Percentiles rank a stretch among this genome's conserved stretches.
These are phyloP conservation scores for Hysterium pulicare DNA, from an alignment of 2,329 filamentous ascomycete species.

Conservation along the genomic window DNA sequence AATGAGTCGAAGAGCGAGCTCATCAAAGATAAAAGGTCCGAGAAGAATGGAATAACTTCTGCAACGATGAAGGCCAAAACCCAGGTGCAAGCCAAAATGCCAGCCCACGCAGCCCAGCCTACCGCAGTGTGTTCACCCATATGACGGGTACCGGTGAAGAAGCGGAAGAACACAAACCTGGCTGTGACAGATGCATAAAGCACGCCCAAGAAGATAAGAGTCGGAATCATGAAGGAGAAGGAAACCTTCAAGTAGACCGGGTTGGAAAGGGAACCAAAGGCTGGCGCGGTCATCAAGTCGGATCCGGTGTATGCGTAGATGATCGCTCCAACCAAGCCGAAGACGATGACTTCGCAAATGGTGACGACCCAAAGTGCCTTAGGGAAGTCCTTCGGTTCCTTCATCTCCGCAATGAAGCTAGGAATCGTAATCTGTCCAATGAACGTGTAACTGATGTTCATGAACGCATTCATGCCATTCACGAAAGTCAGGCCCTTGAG, in stretches of 20 bases:
- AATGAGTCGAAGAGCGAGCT: conserved; percentile 89
- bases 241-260: conserved; percentile 78
- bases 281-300: conserved; percentile 82
- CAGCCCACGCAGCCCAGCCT: conserved; percentile 77
- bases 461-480: conserved; percentile 76
- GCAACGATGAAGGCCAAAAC: conserved; percentile 88
- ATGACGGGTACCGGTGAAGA: conserved; percentile 77
- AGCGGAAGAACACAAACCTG: conserved; percentile 86
- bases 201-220: conserved; percentile 86
- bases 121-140: conserved; percentile 75
- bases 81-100: conserved; percentile 73
- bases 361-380: conserved; percentile 91
- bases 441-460: conserved; percentile 96
- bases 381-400: conserved; percentile 74
- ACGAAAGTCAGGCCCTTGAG: conserved; percentile 73
- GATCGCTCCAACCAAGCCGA: conserved; percentile 75
- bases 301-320: conserved; percentile 86
- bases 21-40: conserved; percentile 69
- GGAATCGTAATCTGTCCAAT: conserved; percentile 93
- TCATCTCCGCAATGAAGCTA: conserved; percentile 95
- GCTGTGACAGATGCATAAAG: conserved; percentile 87
- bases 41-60: conserved; percentile 91
- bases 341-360: conserved; percentile 81
- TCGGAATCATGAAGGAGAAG: conserved; percentile 95
- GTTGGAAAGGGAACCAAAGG: conserved; percentile 78